phyloP scores from a whole-genome alignment of 805 yeast species.

The Candida krabiensis region DNA sequence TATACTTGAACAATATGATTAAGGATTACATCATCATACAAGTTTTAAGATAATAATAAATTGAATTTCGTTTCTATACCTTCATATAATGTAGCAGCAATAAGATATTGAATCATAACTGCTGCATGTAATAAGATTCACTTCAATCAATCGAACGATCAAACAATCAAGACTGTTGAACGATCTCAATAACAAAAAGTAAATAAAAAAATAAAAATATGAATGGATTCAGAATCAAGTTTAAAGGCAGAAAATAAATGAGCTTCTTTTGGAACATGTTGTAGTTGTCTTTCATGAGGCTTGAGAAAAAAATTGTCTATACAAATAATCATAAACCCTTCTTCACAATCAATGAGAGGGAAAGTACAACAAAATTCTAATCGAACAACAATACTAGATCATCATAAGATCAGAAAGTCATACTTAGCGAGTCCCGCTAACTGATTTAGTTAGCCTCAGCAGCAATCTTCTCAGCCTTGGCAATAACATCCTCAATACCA shows the following conservation, averaged over 20 bases:
- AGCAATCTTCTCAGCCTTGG: conserved; percentile 99
- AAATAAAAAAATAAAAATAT: conserved; percentile 12
- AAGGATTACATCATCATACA: too few relatives aligned
- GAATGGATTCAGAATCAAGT: conserved; percentile 17
- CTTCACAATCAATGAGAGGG: not conserved
- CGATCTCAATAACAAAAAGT: conserved; percentile 9
- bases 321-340: conserved; percentile 13
- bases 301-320: conserved; percentile 18
- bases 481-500: conserved; percentile 97
- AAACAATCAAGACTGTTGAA: conserved; percentile 3
- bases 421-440: conserved; percentile 10
- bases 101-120: conserved; percentile 5
- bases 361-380: not conserved
- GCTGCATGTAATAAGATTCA: conserved; percentile 4
- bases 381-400: too few relatives aligned
- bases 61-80: conserved; percentile 14
- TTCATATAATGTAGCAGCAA: conserved; percentile 8
- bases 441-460: conserved; percentile 70
- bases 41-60: too few relatives aligned
- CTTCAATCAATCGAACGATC: conserved; percentile 7
- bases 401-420: too few relatives aligned
- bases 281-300: conserved; percentile 16
- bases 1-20: too few relatives aligned
- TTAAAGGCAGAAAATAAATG: conserved; percentile 11
- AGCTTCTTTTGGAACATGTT: conserved; percentile 11